Base-by-base conservation (phyloP, 176 grass and related monocot genomes). In the Triticum monococcum region DNA sequence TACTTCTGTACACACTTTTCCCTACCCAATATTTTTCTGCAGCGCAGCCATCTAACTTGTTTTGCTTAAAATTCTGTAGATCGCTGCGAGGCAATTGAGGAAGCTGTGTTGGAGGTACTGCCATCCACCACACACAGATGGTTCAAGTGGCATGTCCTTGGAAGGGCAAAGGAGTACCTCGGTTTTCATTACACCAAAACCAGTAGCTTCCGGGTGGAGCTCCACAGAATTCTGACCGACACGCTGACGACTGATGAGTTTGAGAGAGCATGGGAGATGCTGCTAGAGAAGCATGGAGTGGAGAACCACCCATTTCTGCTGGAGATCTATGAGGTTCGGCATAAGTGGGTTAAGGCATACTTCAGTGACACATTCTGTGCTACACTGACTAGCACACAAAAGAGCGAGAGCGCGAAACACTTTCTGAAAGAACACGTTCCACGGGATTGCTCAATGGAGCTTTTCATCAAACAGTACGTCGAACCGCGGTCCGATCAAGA, bases 61-160 rank as follows among this genome's bases (percentile, higher is more conserved):
- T 28, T 75, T 48, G 2, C 5, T 30, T 54, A 31, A 31, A 31
- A 32, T 32, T 2, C 1, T 54, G 25, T 31, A 76, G 73, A 76
- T 32, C 73, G 25, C 16, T 76, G 73, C 2, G 25, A 18, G 25
- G 73, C 43, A 76, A 76, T 76, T 9, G 72, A 76, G 73, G 73
- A 52, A 0, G 45, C 25, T 4, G 17, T 54, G 3, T 31, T 46
- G 25, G 73, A 76, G 25, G 73, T 76, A 54, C 25, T 54, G 14
- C 73, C 45, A 31, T 54, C 25, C 4, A 76, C 73, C 25, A 31
- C 73, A 18, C 73, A 76, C 45, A 54, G 73, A 76, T 76, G 73
- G 73, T 76, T 26, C 73, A 76, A 76, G 43, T 75, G 73, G 73
- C 14, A 76, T 4, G 73, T 76, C 73, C 73, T 76, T 54, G 4